Evolutionary conservation across 805 yeast species (phyloP), one percentile per base, ranked within the genome.

Genomic region (Candida ponderosae): DNA sequence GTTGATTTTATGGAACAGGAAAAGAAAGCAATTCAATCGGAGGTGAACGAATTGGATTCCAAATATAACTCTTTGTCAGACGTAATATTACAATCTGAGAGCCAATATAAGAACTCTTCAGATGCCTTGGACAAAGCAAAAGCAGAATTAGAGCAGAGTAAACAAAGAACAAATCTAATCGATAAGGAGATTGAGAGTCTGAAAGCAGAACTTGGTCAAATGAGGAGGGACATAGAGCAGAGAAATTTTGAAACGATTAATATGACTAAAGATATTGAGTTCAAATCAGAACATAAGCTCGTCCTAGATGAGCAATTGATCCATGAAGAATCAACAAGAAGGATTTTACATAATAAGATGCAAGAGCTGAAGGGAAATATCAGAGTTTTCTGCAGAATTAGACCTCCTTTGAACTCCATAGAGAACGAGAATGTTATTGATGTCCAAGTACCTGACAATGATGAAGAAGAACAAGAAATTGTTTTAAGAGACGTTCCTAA

Each of bases 301-400:
- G 50, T 45, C 13, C 54, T 65, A 11, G 62, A 63, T 23, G 56
- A 58, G 9, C 54, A 60, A 24, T 54, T 79, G 9, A 52, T 68
- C 1, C 54, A 57, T 17, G 76, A 73, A 41, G 90, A 83, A 46
- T 56, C 64, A 1, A 51, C 63, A 28, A 65, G 96, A 42, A 63
- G 96, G 9, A 50, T 60, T 13, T 55, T 84, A 2, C 96, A 87
- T 51, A 79, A 85, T 51, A 68, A 66, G 43, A 62, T 90, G 6
- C 96, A 88, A 56, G 95, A 86, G 41, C 57, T 90, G 29, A 84
- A 88, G 57, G 97, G 98, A 1, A 93, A 87, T 50, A 88, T 93
- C 26, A 63, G 97, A 33, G 97, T 90, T 0, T 86, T 81, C 49
- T 90, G 97, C 54, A 68, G 98, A 29, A 68, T 90, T 5, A 68